Conservation (phyloP, 2,329 filamentous ascomycete species). For the Fusarium stilboides region DNA sequence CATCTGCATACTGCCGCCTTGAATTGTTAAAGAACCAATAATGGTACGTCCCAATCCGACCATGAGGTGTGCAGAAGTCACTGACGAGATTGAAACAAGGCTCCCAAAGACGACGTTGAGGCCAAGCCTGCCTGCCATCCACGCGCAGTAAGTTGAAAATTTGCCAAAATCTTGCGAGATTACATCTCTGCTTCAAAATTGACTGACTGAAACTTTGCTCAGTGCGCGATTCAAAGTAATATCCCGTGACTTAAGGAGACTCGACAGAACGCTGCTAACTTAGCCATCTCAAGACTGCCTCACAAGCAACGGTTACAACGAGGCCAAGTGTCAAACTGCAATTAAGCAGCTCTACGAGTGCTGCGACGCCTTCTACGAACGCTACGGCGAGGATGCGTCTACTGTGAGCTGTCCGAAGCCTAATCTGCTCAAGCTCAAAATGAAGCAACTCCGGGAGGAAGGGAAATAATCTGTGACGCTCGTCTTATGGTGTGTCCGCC, state of each 20-base stretch:
- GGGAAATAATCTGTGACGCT: conserved; percentile 63
- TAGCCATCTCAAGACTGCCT: conserved; percentile 77
- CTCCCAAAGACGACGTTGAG: conserved; percentile 78
- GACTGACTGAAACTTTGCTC: conserved; percentile 19
- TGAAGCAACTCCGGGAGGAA: conserved; percentile 77
- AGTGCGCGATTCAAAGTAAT: conserved; percentile 92
- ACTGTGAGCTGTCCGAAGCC: conserved; percentile 90
- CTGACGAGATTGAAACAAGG: conserved; percentile 31
- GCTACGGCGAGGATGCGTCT: conserved; percentile 81
- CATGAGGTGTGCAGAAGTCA: not conserved
- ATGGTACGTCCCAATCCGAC: conserved; percentile 24
- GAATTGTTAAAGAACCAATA: not conserved
- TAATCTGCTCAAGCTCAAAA: conserved; percentile 83
- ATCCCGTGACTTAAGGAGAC: not conserved
- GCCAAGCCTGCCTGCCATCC: conserved; percentile 87
- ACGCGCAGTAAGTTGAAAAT: conserved; percentile 74
- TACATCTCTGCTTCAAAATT: not conserved
- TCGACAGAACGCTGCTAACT: conserved; percentile 12
- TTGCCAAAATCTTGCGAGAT: not conserved
- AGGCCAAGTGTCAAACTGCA: conserved; percentile 83
- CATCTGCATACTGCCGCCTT: not conserved
- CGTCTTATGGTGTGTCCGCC: conserved; percentile 60
- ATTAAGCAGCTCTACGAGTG: conserved; percentile 94
- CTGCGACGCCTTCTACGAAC: conserved; percentile 89
- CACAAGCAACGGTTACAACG: conserved; percentile 85